phyloP scores from a whole-genome alignment of 1,139 yeast genomes.

The Saccharomyces hybrid region DNA sequence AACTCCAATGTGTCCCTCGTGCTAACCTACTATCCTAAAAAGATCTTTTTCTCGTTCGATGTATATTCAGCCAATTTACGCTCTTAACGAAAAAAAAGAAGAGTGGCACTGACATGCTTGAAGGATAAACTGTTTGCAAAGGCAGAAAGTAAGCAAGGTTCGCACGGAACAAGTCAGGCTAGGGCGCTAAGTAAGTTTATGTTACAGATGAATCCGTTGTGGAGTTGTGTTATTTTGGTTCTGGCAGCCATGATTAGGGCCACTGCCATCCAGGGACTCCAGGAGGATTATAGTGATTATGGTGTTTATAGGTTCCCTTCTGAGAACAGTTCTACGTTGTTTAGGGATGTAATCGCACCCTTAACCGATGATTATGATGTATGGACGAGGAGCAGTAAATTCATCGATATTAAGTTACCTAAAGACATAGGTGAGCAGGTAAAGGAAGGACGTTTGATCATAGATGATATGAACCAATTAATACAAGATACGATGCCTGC shows the following conservation, averaged over 20 bases:
- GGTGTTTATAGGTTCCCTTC: conserved; percentile 20
- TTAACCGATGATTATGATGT: conserved; percentile 21
- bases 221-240: not conserved
- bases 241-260: not conserved
- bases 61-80: no score
- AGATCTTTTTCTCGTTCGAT: no score
- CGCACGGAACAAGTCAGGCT: not conserved
- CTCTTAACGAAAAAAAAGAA: no score
- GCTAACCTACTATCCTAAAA: no score
- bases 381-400: conserved; percentile 33
- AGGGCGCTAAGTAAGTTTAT: not conserved
- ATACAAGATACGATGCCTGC: conserved; percentile 47
- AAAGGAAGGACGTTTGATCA: conserved; percentile 36
- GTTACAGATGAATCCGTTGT: not conserved
- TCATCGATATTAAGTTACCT: conserved; percentile 36
- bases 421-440: conserved; percentile 18
- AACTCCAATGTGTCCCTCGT: no score
- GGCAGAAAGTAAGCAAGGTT: not conserved
- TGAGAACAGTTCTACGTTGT: conserved; percentile 13
- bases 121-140: not conserved
- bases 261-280: not conserved
- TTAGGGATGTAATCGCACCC: conserved; percentile 25
- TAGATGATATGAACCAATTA: conserved; percentile 51
- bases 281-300: conserved; percentile 16
- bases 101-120: no score